Evolutionary conservation across 2,329 filamentous ascomycete species (phyloP).

Genomic region (Didymellaceae sp.): DNA sequence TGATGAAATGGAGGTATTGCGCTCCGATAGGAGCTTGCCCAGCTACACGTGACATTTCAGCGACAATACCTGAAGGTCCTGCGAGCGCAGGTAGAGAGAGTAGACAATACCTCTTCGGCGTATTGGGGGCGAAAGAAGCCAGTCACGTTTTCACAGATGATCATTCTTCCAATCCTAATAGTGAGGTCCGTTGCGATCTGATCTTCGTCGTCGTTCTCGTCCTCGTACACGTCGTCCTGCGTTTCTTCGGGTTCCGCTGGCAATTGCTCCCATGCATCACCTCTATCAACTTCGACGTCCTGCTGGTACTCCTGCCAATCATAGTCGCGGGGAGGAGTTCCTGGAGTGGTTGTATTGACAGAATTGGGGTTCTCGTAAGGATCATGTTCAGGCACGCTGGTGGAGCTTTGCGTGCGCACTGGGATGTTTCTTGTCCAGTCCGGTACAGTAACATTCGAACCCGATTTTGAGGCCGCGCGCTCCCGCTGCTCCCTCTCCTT

Average conservation of each 20-base stretch:
- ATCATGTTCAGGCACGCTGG: constrained; percentile 33
- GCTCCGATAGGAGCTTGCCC: constrained; percentile 47
- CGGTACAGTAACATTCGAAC: constrained; percentile 32
- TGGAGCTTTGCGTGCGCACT: constrained; percentile 38
- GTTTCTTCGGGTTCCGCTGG: constrained; percentile 47
- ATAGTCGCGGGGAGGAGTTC: constrained; percentile 48
- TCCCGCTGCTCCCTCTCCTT: constrained; percentile 43
- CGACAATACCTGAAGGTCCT: constrained; percentile 18
- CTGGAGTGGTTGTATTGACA: constrained; percentile 44
- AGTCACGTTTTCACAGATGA: constrained; percentile 49
- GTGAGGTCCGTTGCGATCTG: constrained; percentile 48
- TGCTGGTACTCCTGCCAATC: constrained; percentile 51
- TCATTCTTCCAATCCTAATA: constrained; percentile 49
- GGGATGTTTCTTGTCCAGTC: constrained; percentile 49
- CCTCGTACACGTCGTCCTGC: constrained; percentile 48
- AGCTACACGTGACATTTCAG: constrained; percentile 43
- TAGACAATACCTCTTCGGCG: constrained; percentile 47
- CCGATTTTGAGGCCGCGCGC: constrained; percentile 35
- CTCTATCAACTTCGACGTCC: constrained; percentile 45
- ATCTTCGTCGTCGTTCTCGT: constrained; percentile 49
- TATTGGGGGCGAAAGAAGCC: constrained; percentile 50
- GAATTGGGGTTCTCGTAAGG: constrained; percentile 37
- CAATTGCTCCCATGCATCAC: constrained; percentile 46
- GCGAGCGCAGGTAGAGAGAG: constrained; percentile 21
- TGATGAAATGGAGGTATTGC: constrained; percentile 40